phyloP scores from a whole-genome alignment of 2,329 filamentous ascomycete species.

The Aureobasidium sp. region DNA sequence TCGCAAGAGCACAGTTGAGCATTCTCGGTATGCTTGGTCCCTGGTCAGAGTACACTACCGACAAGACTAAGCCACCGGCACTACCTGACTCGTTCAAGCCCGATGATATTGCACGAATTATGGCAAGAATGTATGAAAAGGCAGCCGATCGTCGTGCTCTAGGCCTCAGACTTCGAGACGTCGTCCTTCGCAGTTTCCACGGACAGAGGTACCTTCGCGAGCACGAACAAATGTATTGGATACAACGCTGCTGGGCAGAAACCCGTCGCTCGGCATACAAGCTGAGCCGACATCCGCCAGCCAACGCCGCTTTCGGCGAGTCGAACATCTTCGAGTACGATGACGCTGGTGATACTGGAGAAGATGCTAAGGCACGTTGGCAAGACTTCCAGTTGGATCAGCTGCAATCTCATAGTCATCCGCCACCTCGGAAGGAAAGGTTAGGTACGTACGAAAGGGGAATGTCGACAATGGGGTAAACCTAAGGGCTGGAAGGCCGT shows the following conservation, averaged over 20 bases:
- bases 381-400: conserved; percentile 15
- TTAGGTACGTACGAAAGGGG: not conserved
- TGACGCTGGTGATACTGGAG: conserved; percentile 14
- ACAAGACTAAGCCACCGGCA: conserved; percentile 34
- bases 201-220: conserved; percentile 50
- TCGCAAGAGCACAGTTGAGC: conserved; percentile 54
- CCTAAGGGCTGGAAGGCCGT: not conserved
- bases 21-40: conserved; percentile 54
- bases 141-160: conserved; percentile 46
- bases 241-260: conserved; percentile 17
- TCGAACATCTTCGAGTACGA: conserved; percentile 15
- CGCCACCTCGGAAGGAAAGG: not conserved
- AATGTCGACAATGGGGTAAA: not conserved
- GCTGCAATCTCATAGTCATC: not conserved
- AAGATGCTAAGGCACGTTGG: conserved; percentile 14
- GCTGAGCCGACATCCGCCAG: conserved; percentile 10
- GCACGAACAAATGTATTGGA: conserved; percentile 25
- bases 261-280: conserved; percentile 5
- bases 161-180: conserved; percentile 50
- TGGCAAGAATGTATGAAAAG: conserved; percentile 52
- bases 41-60: conserved; percentile 51
- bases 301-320: conserved; percentile 12
- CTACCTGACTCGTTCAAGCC: conserved; percentile 42
- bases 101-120: conserved; percentile 46
- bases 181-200: conserved; percentile 52